Base-by-base conservation (phyloP, 148 eudicot species). In the Rhododendron williamsianum region DNA sequence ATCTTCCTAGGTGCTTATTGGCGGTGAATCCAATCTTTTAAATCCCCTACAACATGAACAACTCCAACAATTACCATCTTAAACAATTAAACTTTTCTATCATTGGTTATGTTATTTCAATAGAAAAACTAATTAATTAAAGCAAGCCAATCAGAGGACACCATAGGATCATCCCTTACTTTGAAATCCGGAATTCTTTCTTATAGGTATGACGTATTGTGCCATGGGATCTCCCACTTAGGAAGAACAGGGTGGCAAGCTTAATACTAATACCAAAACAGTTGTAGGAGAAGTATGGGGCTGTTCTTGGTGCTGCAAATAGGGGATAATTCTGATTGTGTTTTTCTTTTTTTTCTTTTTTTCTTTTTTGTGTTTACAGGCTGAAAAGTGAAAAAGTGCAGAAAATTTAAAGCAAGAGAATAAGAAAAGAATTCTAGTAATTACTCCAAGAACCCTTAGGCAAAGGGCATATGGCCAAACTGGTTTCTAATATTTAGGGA, bases 101-200 rank as follows among this genome's bases (percentile, higher is more conserved):
- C 78, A 74, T 36, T 13, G 1, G 18, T 33, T 36, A 25, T 25
- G 33, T 72, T 15, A 72, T 72, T 25, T 13, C 18, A 72, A 3
- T 72, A 27, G 13, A 35, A 36, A 74, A 74, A 74, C 48, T 74
- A n/a, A 1, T 74, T 36, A 36, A 74, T 16, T 36, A 36, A 74
- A 74, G 78, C 78, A 36, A 74, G 78, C 78, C 78, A 74, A 74
- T 74, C 9, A 2, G 78, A 74, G 41, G 15, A 72, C 76, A 35
- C 78, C 45, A 35, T 73, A 73, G 46, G 46, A 73, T 73, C 78
- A 73, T 15, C 41, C 78, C 45, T 36, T 73, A 10, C 46, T 73
- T 10, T 4, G 35, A 72, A 72, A 11, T 72, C 35, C 2, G 25
- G 36, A 72, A 10, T 12, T 25, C 7, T 30, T 36, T 36, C 45